Conservation (phyloP, 805 yeast species). For the Pichia californica region DNA sequence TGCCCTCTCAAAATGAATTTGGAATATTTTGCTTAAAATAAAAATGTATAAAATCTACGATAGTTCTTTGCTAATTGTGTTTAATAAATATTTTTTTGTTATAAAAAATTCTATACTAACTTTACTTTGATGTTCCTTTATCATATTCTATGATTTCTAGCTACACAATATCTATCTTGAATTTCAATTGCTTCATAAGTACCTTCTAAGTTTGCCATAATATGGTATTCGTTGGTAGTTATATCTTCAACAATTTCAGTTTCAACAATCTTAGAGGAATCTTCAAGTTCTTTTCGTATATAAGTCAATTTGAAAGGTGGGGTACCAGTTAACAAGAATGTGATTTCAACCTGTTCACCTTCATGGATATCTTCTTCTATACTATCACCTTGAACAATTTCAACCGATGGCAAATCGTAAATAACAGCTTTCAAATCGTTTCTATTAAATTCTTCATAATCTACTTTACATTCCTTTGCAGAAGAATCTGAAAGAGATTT, state of each 20-base stretch:
- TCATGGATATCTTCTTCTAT: constrained; percentile 80
- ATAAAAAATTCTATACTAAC: neutral
- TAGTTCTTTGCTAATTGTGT: too few species aligned
- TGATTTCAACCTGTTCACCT: constrained; percentile 89
- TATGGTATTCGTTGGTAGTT: constrained; percentile 58
- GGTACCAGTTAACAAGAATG: constrained; percentile 73
- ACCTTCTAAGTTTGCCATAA: constrained; percentile 81
- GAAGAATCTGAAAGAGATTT: constrained; percentile 66
- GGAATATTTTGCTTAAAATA: neutral
- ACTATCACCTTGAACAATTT: constrained; percentile 71
- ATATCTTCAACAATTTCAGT: constrained; percentile 63
- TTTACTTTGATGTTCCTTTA: neutral
- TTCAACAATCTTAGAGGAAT: constrained; percentile 37
- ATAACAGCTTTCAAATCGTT: constrained; percentile 30
- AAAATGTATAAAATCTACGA: neutral
- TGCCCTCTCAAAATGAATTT: neutral
- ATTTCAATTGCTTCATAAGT: constrained; percentile 88
- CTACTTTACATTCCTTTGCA: constrained; percentile 63
- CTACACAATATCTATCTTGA: constrained; percentile 73
- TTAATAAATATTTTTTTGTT: too few species aligned
- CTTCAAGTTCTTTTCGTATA: constrained; percentile 49
- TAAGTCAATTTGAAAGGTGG: constrained; percentile 90
- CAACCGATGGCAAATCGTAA: constrained; percentile 64
- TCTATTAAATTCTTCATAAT: constrained; percentile 35
- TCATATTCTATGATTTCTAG: constrained; percentile 23